phyloP scores from a whole-genome alignment of 208 protist species.

The Leishmania lainsoni region DNA sequence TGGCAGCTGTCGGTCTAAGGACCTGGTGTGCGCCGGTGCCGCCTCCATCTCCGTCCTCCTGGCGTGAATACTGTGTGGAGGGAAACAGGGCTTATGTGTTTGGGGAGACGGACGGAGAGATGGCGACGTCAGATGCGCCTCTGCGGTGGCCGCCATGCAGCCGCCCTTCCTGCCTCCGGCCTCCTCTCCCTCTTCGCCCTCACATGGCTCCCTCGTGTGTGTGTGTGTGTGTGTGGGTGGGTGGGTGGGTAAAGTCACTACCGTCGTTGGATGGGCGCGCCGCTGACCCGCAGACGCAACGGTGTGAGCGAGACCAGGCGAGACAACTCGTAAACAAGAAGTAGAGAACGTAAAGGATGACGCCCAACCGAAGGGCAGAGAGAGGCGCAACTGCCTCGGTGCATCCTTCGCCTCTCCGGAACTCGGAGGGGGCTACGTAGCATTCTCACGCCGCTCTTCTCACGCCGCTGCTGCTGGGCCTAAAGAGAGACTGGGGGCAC shows the following conservation, averaged over 20 bases:
- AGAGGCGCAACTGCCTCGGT: background rate
- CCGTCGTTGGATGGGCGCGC: too few relatives aligned
- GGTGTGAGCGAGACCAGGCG: background rate
- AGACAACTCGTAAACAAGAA: background rate
- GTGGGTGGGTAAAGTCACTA: too few relatives aligned
- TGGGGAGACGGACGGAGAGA: background rate
- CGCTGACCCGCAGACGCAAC: too few relatives aligned
- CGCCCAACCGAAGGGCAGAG: background rate
- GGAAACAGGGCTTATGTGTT: background rate
- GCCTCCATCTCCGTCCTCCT: conserved; percentile 30
- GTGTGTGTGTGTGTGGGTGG: too few relatives aligned
- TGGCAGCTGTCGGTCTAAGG: background rate
- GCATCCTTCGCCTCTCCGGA: background rate
- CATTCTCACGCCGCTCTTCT: background rate
- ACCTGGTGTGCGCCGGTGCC: conserved; percentile 17
- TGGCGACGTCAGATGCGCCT: background rate
- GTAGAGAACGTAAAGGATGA: background rate
- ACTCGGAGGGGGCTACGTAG: background rate
- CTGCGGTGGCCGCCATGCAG: background rate
- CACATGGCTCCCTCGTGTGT: background rate
- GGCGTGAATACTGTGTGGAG: background rate
- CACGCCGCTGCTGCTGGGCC: background rate
- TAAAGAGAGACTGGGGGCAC: background rate
- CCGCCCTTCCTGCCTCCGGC: background rate
- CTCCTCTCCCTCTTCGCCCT: background rate